A percentile compares a stretch with the other conserved stretches of the same genome.
Conservation (phyloP, 805 yeast species). For the Metschnikowia matae region DNA sequence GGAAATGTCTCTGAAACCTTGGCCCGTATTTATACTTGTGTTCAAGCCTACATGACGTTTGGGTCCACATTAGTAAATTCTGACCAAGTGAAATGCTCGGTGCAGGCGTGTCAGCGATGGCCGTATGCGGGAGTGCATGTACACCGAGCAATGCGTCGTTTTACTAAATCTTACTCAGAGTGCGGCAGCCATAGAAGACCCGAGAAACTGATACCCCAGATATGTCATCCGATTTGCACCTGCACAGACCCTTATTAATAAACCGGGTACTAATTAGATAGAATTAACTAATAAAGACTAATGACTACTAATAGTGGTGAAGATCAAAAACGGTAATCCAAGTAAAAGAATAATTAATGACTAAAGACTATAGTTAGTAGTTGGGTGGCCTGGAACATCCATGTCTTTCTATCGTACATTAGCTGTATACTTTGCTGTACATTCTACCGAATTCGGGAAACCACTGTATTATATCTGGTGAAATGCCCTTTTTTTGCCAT, state of each 20-base stretch:
- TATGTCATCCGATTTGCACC: background rate
- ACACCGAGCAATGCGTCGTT: background rate
- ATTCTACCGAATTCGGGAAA: too few species aligned
- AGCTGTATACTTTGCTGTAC: too few species aligned
- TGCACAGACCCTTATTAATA: background rate
- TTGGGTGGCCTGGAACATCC: too few species aligned
- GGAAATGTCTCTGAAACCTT: background rate
- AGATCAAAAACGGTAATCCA: too few species aligned
- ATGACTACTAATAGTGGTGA: too few species aligned
- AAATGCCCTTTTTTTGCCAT: too few species aligned
- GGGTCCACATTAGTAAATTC: background rate
- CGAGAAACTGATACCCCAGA: slow-evolving; percentile 1
- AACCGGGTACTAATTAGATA: too few species aligned
- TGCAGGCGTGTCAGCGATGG: background rate
- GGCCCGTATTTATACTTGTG: slow-evolving; percentile 1
- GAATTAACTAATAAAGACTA: too few species aligned
- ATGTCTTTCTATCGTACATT: too few species aligned
- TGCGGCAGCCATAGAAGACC: slow-evolving; percentile 1
- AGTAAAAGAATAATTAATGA: too few species aligned
- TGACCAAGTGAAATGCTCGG: background rate
- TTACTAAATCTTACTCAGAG: slow-evolving; percentile 1
- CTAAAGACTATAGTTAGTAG: too few species aligned
- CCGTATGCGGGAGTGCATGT: background rate
- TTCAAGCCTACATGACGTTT: background rate
- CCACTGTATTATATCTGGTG: too few species aligned